Percentiles rank a stretch among this genome's conserved stretches.
These are phyloP conservation scores for Phalaenopsis hybrid DNA, from an alignment of 116 monocot species.

Conservation along the genomic window DNA sequence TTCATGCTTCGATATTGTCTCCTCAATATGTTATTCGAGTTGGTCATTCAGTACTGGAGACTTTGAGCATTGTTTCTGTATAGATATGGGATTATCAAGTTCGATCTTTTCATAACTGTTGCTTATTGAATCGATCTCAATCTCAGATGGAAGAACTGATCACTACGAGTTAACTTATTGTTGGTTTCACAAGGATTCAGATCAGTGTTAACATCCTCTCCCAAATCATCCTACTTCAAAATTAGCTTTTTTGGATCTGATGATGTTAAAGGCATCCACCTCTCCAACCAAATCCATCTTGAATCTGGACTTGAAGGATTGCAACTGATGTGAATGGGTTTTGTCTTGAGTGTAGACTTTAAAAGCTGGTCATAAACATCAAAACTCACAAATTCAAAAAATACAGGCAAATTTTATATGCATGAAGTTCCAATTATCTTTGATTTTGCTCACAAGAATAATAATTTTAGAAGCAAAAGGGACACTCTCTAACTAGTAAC, in stretches of 20 bases:
- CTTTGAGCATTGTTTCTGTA: background rate
- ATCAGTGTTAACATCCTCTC: background rate
- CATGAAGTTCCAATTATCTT: background rate
- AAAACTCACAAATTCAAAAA: background rate
- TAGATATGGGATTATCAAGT: background rate
- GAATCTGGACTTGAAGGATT: conserved; percentile 67
- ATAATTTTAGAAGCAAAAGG: background rate
- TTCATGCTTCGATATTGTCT: background rate
- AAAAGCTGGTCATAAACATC: conserved; percentile 38
- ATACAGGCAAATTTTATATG: background rate
- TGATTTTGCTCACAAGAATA: background rate
- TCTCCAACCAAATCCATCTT: conserved; percentile 62
- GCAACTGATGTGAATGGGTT: conserved; percentile 54
- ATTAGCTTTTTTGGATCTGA: background rate
- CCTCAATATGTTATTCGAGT: background rate
- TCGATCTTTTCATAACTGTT: conserved; percentile 4
- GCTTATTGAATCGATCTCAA: background rate
- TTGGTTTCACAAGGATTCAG: conserved; percentile 1
- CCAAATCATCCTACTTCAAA: background rate
- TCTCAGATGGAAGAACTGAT: background rate
- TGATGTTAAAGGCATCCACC: conserved; percentile 24
- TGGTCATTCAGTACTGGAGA: background rate
- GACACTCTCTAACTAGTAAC: background rate
- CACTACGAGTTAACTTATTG: background rate
- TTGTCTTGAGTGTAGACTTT: conserved; percentile 46